Evolutionary conservation across 768 basidiomycete genomes (phyloP), one percentile per base, ranked within the genome.

Genomic region (Boletus sp.): DNA sequence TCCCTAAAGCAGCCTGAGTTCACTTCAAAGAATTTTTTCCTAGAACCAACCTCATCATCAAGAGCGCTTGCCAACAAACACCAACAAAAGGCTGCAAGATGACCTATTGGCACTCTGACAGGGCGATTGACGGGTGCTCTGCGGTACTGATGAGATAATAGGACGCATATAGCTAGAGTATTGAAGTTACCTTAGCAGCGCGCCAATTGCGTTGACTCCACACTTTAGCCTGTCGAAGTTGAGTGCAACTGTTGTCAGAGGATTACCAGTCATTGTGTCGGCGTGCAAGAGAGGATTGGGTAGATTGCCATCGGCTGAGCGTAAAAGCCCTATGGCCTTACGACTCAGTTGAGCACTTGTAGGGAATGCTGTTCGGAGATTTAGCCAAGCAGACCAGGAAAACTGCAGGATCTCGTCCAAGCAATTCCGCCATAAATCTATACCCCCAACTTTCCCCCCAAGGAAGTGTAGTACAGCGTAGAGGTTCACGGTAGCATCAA

Each of bases 361-460:
- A 17, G 72, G 72, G 61, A 83, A 89, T 14, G 88, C 86, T 13
- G 82, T 80, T 54, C 87, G 75, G 46, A 93, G 55, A 7, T 75
- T 68, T 27, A 72, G 56, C 64, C 89, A 81, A 3, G 87, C 79
- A 54, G 74, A 76, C 83, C 83, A 85, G n/a, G 81, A 83, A 62
- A 85, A 83, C 0, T 72, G 73, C 46, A 93, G 55, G 2, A 84
- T 83, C 29, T 86, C 86, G 46, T 91, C 88, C 25, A 92, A 54
- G 15, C 83, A 83, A 61, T 87, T 90, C 58, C 85, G 79, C 91
- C 91, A 93, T 6, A 87, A 61, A 48, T 75, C 80, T 11, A 82
- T 76, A 15, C 84, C 83, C 25, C 85, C 88, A 9, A 89, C 83
- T 70, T 91, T 93, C 8, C 92, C 91, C 21, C 89, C 89, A 0